Base-by-base conservation (phyloP, 192 early-diverging fungal species). In the Dimargaris xerosporica region DNA sequence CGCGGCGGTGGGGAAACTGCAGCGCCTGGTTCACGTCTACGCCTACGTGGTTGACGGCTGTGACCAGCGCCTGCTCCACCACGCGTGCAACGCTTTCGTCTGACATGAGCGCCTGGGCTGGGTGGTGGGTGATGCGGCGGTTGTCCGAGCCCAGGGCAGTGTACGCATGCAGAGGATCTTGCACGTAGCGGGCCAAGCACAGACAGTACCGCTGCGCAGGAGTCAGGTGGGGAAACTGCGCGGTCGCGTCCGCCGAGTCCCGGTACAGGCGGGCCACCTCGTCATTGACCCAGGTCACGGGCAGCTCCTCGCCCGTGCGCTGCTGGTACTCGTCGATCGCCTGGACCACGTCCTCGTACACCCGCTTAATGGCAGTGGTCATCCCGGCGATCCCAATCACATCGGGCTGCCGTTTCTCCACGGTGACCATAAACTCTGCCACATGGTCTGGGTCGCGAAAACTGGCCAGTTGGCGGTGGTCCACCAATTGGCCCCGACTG, bases 21-120 rank as follows among this genome's bases (percentile, higher is more conserved):
- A 86, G 78, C 0, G 85, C 86, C 6, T 72, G 79, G 67, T 96
- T 97, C 51, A 99, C 84, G 72, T 96, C 90, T 23, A 99, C 89
- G 60, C 96, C 96, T 21, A 81, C 72, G 39, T 69, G 68, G 62
- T 89, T 91, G 21, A 95, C 83, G 9, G 92, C 81, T 65, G 93
- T 90, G 45, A 97, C 85, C 25, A 93, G 75, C 0, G 92, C 88
- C 28, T 91, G 85, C 72, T 99, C 89, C 15, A 94, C 67, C 2
- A 79, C 74, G 23, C 73, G 63, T 52, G 82, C 74, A 44, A 90
- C 69, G 46, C 76, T 78, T 41, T 86, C 85, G 30, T 87, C 79
- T 15, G 83, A 75, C 0, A 88, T 67, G 62, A 87, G 73, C 42
- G 75, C 65, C 73, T 99, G 96, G 5, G 77, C 68, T 12, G 82